Base-by-base conservation (phyloP, 345 rosid genomes). In the Populus davidiana region DNA sequence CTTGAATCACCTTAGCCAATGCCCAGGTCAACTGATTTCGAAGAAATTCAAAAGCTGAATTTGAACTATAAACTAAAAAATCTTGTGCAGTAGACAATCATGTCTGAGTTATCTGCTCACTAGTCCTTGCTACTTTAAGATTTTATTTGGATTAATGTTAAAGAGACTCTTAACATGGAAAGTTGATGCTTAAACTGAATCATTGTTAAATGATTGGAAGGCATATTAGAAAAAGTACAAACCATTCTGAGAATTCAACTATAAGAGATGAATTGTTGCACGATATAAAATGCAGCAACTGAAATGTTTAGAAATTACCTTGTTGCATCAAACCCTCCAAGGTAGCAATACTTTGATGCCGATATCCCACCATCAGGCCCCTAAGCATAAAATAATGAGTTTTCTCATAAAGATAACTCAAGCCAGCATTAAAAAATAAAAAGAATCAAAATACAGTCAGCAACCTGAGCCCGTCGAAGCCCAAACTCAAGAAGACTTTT, bases 241-340 rank as follows among this genome's bases (percentile, higher is more conserved):
- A 23, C 14, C 62, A 23, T 6, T 43, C 17, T 20, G 33, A 74
- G 18, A 49, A 39, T 68, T 49, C 67, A 62, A 25, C 59, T 20
- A 27, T 31, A 23, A 49, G 29, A 12, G 43, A 75, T 63, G 31
- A 20, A 74, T 9, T 64, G 70, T 62, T 33, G 13, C 49, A 69
- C 2, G 25, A 52, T 29, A 8, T 56, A 29, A 36, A 63, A 6
- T 31, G 38, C 59, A 50, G 27, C 38, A 70, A 41, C 61, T 20
- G 21, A 38, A 39, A 8, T 14, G 21, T 31, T 9, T 10, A 52
- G 50, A 50, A 39, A 72, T 76, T 86, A 86, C 98, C 98, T 94
- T 61, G 99, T 94, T 27, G 98, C 95, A 79, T 96, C 99, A 87
- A 96, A 94, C 73, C 99, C 99, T 84, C 99, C 99, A 49, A 94